Evolutionary conservation across 129 eudicot genomes (phyloP), one percentile per base, ranked within the genome.

Genomic region (Tagetes patula): DNA sequence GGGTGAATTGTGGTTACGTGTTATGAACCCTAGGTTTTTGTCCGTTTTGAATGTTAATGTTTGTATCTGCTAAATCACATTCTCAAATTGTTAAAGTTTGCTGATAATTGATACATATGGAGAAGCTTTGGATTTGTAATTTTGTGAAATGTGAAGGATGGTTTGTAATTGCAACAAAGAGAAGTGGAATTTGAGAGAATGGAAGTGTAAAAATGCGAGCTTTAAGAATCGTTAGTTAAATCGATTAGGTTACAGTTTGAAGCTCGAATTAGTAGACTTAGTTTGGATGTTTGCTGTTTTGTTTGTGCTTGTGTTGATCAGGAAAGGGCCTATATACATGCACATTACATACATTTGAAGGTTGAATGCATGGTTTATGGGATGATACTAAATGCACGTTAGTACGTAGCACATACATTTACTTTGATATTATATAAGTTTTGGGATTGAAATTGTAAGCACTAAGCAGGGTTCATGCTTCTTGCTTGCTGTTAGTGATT

Each of bases 81-180:
- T 47, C 40, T 59, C n/a, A 27, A 75, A 3, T 65, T 65, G 72
- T 48, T 74, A 27, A 48, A 64, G 64, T 48, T 64, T 30, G 7
- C 13, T 9, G 47, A 60, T 11, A 6, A 27, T 8, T 73, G 9
- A 14, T 27, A 47, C 5, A 33, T 38, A 30, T 37, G 40, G 40
- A 74, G 50, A 74, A 9, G 77, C 50, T 37, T 38, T 62, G 37
- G 37, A 47, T 61, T 73, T 61, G 49, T 74, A 36, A 37, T 74
- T 49, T 2, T 62, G 12, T 49, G 71, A 74, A 74, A 6, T 30
- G 56, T 11, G 31, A 45, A 56, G 54, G 45, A 5, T 30, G 69
- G 34, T 43, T 41, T 32, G 67, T 69, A 72, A 14, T 63, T 63
- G 63, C 32, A 48, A 48, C 61, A 40, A 68, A 34, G 58, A 49